Evolutionary conservation across 176 grass and related monocot genomes (phyloP).

Genomic region (Pontederia crassipes): DNA sequence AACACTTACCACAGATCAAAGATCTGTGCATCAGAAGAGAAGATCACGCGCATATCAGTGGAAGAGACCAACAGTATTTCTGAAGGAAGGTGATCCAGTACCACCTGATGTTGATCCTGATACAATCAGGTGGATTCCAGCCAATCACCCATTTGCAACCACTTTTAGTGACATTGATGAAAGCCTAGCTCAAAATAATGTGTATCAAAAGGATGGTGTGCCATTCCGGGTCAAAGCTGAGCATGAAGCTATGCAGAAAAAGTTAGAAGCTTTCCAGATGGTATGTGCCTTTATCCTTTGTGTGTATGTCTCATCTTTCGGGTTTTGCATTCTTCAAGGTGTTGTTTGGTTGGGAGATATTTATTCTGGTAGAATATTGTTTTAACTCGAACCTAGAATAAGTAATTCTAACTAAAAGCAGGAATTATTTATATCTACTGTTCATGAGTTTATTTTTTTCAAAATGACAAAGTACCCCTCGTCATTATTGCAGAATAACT

Average conservation of each 20-base stretch:
- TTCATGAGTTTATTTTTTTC: no score
- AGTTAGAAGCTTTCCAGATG: slow-evolving; percentile 36
- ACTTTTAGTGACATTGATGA: slow-evolving; percentile 69
- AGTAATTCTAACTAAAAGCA: no score
- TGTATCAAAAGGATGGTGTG: slow-evolving; percentile 81
- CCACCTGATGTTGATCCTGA: slow-evolving; percentile 84
- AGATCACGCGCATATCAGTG: slow-evolving; percentile 73
- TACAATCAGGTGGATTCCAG: slow-evolving; percentile 77
- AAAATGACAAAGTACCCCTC: no score
- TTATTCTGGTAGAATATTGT: background rate
- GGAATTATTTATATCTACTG: no score
- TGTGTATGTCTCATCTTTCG: background rate
- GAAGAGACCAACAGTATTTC: slow-evolving; percentile 86
- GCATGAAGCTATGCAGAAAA: slow-evolving; percentile 79
- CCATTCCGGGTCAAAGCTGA: slow-evolving; percentile 86
- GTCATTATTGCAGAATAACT: no score
- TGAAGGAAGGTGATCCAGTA: slow-evolving; percentile 90
- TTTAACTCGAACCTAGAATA: no score
- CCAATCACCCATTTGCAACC: slow-evolving; percentile 82
- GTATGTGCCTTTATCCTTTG: slow-evolving; percentile 31
- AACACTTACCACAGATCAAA: slow-evolving; percentile 73
- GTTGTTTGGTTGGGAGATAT: background rate
- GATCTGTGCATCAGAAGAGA: slow-evolving; percentile 74
- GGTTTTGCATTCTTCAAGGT: background rate
- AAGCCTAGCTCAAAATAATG: slow-evolving; percentile 66